Evolutionary conservation across 768 basidiomycete genomes (phyloP), one percentile per base, ranked within the genome.

Genomic region (Suillus variegatus): DNA sequence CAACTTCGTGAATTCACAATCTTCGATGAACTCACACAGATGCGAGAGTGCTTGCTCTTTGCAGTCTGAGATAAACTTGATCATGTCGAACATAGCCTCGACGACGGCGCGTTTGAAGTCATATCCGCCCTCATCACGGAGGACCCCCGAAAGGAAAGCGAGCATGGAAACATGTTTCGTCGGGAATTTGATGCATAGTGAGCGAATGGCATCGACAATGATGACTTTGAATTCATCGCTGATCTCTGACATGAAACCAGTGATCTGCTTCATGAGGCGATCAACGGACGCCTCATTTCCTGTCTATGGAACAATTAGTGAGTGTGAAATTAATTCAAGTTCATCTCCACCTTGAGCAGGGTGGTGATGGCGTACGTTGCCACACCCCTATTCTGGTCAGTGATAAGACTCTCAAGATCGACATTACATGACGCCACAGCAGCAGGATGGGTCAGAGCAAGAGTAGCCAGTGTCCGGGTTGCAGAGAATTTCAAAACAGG

Each of bases 161-260:
- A 99, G 90, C 97, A 99, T 99, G 47, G 95, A 92, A 2, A 88
- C 91, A 73, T 99, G 95, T 81, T 99, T 99, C 40, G 91, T 81
- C 3, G 97, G 97, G 85, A 99, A 99, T 78, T 99, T 99, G 81
- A 99, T 90, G 80, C 96, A 99, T 38, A 99, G 88, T 10, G 97
- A 95, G 60, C 97, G 93, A 76, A 99, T 95, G 65, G 97, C 97
- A 67, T 98, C 95, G 64, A 99, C 97, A 58, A 99, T 97, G 80
- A 99, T 97, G 75, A 99, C 96, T 83, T 98, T 99, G 87, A 99
- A 99, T 79, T 99, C 97, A 78, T 99, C 97, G 69, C 94, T 97
- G 79, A 99, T 99, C 78, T 99, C 97, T 64, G 91, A 86, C 96
- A 99, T 97, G 83, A 99, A 99, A 47, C 95, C 92, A 36, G 95